Percentiles rank a stretch among this genome's conserved stretches.
Conservation (phyloP, 1,284 basidiomycete genomes). For the Cutaneotrichosporon mucoides region DNA sequence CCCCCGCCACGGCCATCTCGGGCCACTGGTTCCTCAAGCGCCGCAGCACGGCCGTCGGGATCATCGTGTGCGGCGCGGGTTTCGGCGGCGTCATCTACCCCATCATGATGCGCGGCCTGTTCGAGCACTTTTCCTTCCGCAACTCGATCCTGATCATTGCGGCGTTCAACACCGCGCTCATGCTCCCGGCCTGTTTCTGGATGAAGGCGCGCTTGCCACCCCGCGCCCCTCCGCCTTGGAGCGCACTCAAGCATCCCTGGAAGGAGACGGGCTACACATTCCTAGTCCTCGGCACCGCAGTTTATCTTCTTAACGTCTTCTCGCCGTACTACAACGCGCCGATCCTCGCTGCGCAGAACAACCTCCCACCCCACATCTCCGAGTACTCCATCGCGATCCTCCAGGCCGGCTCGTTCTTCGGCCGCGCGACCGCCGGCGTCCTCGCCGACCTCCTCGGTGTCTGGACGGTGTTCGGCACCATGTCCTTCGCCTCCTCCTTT, state of each 20-base stretch:
- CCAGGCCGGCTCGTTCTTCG: slow-evolving; percentile 27
- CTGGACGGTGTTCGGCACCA: slow-evolving; percentile 20
- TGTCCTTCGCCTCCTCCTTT: slow-evolving; percentile 14
- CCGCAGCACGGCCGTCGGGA: slow-evolving; percentile 40
- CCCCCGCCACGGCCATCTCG: slow-evolving; percentile 42
- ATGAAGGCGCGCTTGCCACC: slow-evolving; percentile 27
- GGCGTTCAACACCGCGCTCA: slow-evolving; percentile 19
- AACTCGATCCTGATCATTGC: slow-evolving; percentile 27
- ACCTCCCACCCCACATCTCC: slow-evolving; percentile 6
- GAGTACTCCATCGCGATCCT: slow-evolving; percentile 26
- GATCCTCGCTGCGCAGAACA: slow-evolving; percentile 14
- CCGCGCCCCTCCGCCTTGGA: slow-evolving; percentile 15
- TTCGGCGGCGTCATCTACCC: slow-evolving; percentile 45
- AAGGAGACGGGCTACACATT: slow-evolving; percentile 31
- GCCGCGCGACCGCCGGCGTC: slow-evolving; percentile 21
- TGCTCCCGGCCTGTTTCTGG: slow-evolving; percentile 22
- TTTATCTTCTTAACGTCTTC: slow-evolving; percentile 26
- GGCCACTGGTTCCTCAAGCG: slow-evolving; percentile 46
- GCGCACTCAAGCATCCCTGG: slow-evolving; percentile 25
- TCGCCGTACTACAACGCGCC: slow-evolving; percentile 40
- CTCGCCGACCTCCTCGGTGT: slow-evolving; percentile 26
- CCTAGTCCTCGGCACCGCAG: slow-evolving; percentile 27
- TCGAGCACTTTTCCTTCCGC: slow-evolving; percentile 25
- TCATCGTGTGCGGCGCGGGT: slow-evolving; percentile 44
- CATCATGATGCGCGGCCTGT: slow-evolving; percentile 36